Evolutionary conservation across 345 rosid genomes (phyloP).

Genomic region (Pugionium cornutum): DNA sequence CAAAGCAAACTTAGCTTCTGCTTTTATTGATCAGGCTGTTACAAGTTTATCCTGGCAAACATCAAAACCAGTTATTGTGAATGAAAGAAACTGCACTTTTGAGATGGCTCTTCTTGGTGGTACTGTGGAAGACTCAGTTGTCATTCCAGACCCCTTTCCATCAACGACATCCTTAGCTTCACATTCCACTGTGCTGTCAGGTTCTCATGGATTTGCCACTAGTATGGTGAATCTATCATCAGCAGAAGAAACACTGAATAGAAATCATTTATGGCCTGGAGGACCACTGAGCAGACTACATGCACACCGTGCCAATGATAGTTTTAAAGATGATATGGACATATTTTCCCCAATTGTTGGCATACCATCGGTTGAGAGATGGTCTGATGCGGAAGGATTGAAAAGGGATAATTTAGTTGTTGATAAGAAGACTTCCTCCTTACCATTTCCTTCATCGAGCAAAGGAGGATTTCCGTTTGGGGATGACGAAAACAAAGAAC

Average conservation of each 20-base stretch:
- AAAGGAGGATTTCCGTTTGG: conserved; percentile 59
- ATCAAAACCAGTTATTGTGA: conserved; percentile 79
- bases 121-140: conserved; percentile 78
- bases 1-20: conserved; percentile 12
- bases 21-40: conserved; percentile 61
- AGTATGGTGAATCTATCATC: conserved; percentile 46
- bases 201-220: conserved; percentile 52
- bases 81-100: conserved; percentile 70
- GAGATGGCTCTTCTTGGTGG: conserved; percentile 96
- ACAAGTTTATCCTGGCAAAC: conserved; percentile 98
- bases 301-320: conserved; percentile 64
- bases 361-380: conserved; percentile 79
- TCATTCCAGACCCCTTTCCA: conserved; percentile 98
- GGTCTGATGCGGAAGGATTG: conserved; percentile 61
- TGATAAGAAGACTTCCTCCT: conserved; percentile 71
- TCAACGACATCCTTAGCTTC: conserved; percentile 61
- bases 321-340: conserved; percentile 89
- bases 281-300: conserved; percentile 72
- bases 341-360: conserved; percentile 89
- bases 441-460: conserved; percentile 63
- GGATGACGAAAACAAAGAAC: conserved; percentile 64
- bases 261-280: conserved; percentile 63
- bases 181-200: conserved; percentile 48
- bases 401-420: conserved; percentile 54
- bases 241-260: conserved; percentile 69